These are phyloP conservation scores for Coniferiporia sulphurascens DNA, from an alignment of 1,284 basidiomycete genomes.

Conservation along the genomic window DNA sequence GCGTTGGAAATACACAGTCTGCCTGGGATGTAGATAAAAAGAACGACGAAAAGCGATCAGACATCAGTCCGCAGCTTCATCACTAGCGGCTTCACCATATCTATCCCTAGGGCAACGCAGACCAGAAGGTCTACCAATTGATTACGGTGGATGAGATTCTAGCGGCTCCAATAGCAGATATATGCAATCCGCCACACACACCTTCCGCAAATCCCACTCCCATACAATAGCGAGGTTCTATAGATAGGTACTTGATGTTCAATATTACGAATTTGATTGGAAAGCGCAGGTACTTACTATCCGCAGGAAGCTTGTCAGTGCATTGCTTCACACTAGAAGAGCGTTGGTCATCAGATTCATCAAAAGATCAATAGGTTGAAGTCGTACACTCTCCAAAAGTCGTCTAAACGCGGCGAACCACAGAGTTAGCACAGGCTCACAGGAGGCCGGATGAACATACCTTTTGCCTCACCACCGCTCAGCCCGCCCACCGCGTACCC, in stretches of 20 bases:
- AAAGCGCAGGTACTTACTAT: constrained; percentile 46
- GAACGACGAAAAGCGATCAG: constrained; percentile 5
- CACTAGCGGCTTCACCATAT: constrained; percentile 56
- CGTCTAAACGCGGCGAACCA: constrained; percentile 39
- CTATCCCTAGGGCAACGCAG: constrained; percentile 82
- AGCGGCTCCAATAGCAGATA: not conserved
- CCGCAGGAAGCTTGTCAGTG: constrained; percentile 63
- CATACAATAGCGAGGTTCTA: constrained; percentile 83
- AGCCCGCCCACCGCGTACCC: constrained; percentile 83
- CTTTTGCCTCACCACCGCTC: constrained; percentile 85
- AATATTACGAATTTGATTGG: not conserved
- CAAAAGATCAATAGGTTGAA: not conserved
- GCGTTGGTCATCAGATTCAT: constrained; percentile 18
- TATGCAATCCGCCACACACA: constrained; percentile 23
- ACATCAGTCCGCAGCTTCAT: not conserved
- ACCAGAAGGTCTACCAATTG: constrained; percentile 67
- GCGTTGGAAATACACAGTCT: constrained; percentile 85
- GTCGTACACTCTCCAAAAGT: constrained; percentile 79
- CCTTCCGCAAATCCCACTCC: constrained; percentile 88
- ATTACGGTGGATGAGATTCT: not conserved
- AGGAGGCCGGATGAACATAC: constrained; percentile 32
- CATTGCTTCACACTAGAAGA: constrained; percentile 69
- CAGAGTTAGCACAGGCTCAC: not conserved
- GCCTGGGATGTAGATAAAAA: constrained; percentile 42
- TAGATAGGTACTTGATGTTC: constrained; percentile 15